Evolutionary conservation across 2,329 filamentous ascomycete species (phyloP), one percentile per base, ranked within the genome.

Genomic region (Pestalotiopsis sp.): DNA sequence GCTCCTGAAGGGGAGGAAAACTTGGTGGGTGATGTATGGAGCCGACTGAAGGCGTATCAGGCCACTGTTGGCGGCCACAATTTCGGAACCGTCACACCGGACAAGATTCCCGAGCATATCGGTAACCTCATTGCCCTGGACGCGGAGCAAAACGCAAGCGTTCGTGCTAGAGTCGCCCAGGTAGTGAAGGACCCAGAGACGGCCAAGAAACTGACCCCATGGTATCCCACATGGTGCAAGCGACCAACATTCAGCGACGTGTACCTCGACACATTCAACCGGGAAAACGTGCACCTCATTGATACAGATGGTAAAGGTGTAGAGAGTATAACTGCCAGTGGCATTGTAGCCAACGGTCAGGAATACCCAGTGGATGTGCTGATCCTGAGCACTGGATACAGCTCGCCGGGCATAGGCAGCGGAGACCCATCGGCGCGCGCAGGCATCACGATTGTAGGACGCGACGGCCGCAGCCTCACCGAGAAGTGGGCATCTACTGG

Each of bases 211-310:
- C 61, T 68, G 52, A 87, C 89, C 74, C 81, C 88, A 0, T 90
- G 87, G 86, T 92, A 91, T 73, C 84, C 86, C 0, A 78, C 78
- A 0, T 90, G 86, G 84, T 92, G 90, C 80, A 92, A 92, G 76
- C 84, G 90, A 0, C 89, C 89, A 0, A 85, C 81, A 56, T 91
- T 90, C 77, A 87, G 88, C 76, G 87, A 91, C 72, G 82, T 84
- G 4, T 91, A 89, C 72, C 82, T 91, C 0, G 74, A 81, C 2
- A 72, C 84, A 0, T 92, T 91, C 83, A 92, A 92, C 77, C 75
- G 74, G 38, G 77, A 82, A 0, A 85, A 89, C 72, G 89, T 92
- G 3, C 81, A 83, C 5, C 84, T 92, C 0, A 80, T 92, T 17
- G 87, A 92, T 74, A 91, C 88, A 0, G 77, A 86, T 38, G 87